Base-by-base conservation (phyloP, 1,284 basidiomycete genomes). In the Pseudozyma thailandica region DNA sequence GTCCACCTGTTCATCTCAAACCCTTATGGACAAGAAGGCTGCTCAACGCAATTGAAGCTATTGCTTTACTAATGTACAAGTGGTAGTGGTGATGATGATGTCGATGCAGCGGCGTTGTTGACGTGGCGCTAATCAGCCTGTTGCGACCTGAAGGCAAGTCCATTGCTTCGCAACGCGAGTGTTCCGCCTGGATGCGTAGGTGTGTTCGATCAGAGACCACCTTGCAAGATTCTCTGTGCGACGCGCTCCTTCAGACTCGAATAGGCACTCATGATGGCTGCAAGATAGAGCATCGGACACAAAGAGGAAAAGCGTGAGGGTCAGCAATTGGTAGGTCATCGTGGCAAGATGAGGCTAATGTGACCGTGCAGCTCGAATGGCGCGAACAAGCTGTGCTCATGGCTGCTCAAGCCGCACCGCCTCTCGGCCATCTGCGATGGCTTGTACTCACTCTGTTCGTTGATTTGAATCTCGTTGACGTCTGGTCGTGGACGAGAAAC, bases 401-500 rank as follows among this genome's bases (percentile, higher is more conserved):
- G n/a, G n/a, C n/a, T n/a, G n/a, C n/a, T n/a, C n/a, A n/a, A n/a
- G n/a, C n/a, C n/a, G n/a, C n/a, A n/a, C n/a, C 30, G 8, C 15
- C 30, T 31, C 15, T 16, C 7, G 31, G 12, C n/a, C 12, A 10
- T 13, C 2, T 13, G 31, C 12, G n/a, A 33, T 7, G 31, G 2
- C 31, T 7, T 16, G 3, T 26, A 74, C 82, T 66, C 66, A 82
- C 82, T 81, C 85, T 98, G 94, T 85, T 99, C 96, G 87, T 98
- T 98, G 87, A 98, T 96, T 69, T 96, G 92, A 72, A 98, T 96
- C 79, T 98, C 94, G 38, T 91, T 91, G n/a, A 84, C 91, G 84
- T 98, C 96, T 18, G 94, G 90, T 77, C 90, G 90, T 46, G 96
- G 92, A 73, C 94, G 86, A 73, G 92, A 95, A 46, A 98, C 96